A percentile compares a stretch with the other conserved stretches of the same genome.
Conservation (phyloP, 331 rosid species). For the Stylosanthes scabra region DNA sequence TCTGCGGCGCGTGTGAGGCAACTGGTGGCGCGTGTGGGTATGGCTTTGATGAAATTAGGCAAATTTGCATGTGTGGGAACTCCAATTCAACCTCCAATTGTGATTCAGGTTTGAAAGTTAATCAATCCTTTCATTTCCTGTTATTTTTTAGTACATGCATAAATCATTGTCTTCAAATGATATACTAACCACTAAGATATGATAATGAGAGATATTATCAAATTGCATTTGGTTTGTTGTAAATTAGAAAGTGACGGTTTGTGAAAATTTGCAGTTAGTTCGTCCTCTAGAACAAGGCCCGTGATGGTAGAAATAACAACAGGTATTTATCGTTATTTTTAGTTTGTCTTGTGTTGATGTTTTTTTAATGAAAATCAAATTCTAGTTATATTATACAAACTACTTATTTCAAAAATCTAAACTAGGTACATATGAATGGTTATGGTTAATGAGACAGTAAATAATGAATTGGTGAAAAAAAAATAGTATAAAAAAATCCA, state of each 20-base stretch:
- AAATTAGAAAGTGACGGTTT: neutral
- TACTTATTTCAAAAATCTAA: too few relatives aligned
- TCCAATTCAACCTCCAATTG: constrained; percentile 85
- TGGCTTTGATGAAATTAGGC: constrained; percentile 69
- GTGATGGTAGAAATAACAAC: constrained; percentile 9
- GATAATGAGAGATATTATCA: neutral
- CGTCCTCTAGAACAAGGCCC: constrained; percentile 40
- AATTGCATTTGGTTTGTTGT: neutral
- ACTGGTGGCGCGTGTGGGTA: constrained; percentile 93
- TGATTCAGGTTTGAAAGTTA: constrained; percentile 60
- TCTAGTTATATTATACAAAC: too few relatives aligned
- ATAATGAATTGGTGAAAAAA: too few relatives aligned
- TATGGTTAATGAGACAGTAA: too few relatives aligned
- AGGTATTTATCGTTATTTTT: constrained; percentile 31
- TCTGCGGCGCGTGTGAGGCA: constrained; percentile 86
- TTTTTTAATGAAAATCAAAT: too few relatives aligned
- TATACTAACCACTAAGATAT: neutral
- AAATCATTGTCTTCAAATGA: too few relatives aligned
- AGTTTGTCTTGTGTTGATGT: too few relatives aligned
- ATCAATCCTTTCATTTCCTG: too few relatives aligned
- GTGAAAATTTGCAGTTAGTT: constrained; percentile 32
- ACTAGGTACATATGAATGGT: too few relatives aligned
- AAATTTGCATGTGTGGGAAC: constrained; percentile 80
- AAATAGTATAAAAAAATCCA: too few relatives aligned
- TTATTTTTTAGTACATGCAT: too few relatives aligned